Conservation (phyloP, 164 flowering plant species). For the Liquidambar formosana region DNA sequence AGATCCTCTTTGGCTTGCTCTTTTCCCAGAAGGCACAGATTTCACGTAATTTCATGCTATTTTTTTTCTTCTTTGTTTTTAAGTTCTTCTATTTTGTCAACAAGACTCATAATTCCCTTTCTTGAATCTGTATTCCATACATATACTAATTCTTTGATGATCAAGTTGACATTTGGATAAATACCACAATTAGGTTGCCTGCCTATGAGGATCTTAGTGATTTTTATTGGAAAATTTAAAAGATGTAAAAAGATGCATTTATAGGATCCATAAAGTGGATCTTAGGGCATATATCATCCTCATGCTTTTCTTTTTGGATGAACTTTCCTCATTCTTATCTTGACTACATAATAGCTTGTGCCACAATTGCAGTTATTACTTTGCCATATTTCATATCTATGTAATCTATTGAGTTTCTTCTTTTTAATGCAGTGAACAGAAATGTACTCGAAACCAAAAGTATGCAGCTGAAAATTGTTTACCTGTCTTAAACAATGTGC, state of each 20-base stretch:
- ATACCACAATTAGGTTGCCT: background rate
- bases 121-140: background rate
- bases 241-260: background rate
- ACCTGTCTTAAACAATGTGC: slow-evolving; percentile 69
- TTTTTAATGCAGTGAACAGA: slow-evolving; percentile 60
- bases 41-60: slow-evolving; percentile 61
- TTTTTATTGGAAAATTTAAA: background rate
- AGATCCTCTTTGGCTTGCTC: slow-evolving; percentile 89
- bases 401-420: background rate
- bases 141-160: background rate
- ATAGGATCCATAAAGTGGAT: background rate
- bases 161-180: background rate
- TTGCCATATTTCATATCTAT: background rate
- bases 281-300: background rate
- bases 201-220: background rate
- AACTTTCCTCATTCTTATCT: background rate
- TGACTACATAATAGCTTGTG: background rate
- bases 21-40: slow-evolving; percentile 99
- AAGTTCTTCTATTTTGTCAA: background rate
- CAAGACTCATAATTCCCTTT: background rate
- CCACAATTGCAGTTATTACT: background rate
- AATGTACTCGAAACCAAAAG: slow-evolving; percentile 67
- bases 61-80: slow-evolving; percentile 1
- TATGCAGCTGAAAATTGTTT: slow-evolving; percentile 74
- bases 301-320: background rate